Conservation (phyloP, 2,329 filamentous ascomycete species). For the Penicillium occitanis region DNA sequence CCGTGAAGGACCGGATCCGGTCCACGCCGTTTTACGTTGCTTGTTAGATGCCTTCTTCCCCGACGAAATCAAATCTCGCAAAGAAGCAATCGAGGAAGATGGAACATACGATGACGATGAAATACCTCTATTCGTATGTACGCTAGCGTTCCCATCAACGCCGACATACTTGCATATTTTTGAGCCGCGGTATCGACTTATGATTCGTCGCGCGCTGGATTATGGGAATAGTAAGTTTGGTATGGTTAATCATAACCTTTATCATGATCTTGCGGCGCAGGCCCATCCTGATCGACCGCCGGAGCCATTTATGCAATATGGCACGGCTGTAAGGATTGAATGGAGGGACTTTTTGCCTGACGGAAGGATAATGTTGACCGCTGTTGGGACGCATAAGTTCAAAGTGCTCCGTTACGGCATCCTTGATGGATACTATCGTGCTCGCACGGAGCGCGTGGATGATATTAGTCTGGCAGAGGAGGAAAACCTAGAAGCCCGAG, state of each 20-base stretch:
- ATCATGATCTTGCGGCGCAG: constrained; percentile 34
- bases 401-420: constrained; percentile 62
- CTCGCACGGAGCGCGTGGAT: constrained; percentile 72
- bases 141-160: constrained; percentile 76
- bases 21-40: constrained; percentile 63
- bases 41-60: constrained; percentile 70
- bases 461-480: constrained; percentile 82
- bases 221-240: constrained; percentile 72
- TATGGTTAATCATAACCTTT: constrained; percentile 72
- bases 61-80: constrained; percentile 61
- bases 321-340: constrained; percentile 74
- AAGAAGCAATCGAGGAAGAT: constrained; percentile 58
- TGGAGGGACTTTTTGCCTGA: constrained; percentile 73
- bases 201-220: constrained; percentile 77
- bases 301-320: constrained; percentile 67
- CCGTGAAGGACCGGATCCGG: constrained; percentile 50
- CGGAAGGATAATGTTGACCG: constrained; percentile 78
- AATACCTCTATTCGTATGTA: constrained; percentile 76
- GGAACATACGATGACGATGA: constrained; percentile 55
- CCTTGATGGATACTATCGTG: constrained; percentile 75
- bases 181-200: constrained; percentile 85
- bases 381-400: constrained; percentile 74
- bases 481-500: constrained; percentile 70
- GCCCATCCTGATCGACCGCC: constrained; percentile 54
- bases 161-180: constrained; percentile 89